Percentiles rank a stretch among this genome's conserved stretches.
Conservation (phyloP, 176 grass and related monocot species). For the Carex scoparia region DNA sequence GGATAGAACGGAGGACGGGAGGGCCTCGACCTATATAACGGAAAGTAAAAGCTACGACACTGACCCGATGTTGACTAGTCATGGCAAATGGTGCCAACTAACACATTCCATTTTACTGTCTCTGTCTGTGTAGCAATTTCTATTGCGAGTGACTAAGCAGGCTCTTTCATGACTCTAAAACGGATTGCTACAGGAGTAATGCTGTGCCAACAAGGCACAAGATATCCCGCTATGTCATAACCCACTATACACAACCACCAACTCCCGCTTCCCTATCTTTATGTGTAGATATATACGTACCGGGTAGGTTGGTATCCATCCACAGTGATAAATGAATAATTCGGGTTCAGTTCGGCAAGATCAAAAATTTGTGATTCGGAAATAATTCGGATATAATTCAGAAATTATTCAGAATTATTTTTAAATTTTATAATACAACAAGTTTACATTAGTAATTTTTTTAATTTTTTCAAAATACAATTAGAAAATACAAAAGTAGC, state of each 20-base stretch:
- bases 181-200: neutral
- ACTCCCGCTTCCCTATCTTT: neutral
- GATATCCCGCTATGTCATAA: neutral
- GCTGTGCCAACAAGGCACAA: neutral
- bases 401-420: too few relatives aligned
- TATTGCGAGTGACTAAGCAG: neutral
- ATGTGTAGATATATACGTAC: neutral
- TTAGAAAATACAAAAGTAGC: too few relatives aligned
- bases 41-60: slow-evolving; percentile 11
- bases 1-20: neutral
- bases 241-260: neutral
- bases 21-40: neutral
- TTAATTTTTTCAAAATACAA: too few relatives aligned
- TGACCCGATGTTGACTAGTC: neutral
- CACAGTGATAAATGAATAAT: too few relatives aligned
- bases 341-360: too few relatives aligned
- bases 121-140: neutral
- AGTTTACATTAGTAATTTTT: too few relatives aligned
- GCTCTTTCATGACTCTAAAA: neutral
- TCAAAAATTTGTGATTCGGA: too few relatives aligned
- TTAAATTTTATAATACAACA: too few relatives aligned
- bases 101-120: neutral
- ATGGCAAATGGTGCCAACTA: neutral
- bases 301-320: neutral
- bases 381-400: too few relatives aligned